Conservation (phyloP, 208 protist species). For the Leishmania turanica region DNA sequence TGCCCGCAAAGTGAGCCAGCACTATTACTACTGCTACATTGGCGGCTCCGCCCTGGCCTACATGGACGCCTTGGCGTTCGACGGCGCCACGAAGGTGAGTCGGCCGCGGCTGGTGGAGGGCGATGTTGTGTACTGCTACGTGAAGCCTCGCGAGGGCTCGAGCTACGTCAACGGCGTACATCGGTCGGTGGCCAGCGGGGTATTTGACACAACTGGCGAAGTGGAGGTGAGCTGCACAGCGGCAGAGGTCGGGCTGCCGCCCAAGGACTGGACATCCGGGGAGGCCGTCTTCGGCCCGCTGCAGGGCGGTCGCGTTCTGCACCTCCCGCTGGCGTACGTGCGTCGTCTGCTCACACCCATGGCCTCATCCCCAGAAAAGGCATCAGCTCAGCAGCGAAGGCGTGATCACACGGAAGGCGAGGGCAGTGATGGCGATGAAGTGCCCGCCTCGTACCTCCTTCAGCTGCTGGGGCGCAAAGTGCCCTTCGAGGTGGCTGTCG, state of each 20-base stretch:
- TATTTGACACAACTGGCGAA: slow-evolving; percentile 28
- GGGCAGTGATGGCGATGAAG: slow-evolving; percentile 10
- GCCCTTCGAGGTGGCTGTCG: slow-evolving; percentile 78
- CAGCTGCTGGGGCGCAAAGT: slow-evolving; percentile 54
- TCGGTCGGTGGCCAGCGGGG: not conserved
- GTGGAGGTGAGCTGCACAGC: slow-evolving; percentile 80
- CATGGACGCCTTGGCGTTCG: slow-evolving; percentile 79
- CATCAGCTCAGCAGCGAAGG: slow-evolving; percentile 11
- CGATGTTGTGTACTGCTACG: slow-evolving; percentile 78
- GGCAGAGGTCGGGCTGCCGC: slow-evolving; percentile 63
- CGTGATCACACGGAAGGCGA: slow-evolving; percentile 24
- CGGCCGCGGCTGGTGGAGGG: slow-evolving; percentile 73
- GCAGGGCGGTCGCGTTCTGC: slow-evolving; percentile 63
- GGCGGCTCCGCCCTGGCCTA: slow-evolving; percentile 47
- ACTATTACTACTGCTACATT: slow-evolving; percentile 74
- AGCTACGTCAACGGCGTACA: slow-evolving; percentile 25
- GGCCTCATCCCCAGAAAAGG: not conserved
- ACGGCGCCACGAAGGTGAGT: slow-evolving; percentile 84
- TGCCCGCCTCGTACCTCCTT: slow-evolving; percentile 66
- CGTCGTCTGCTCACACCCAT: slow-evolving; percentile 56
- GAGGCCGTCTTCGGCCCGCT: slow-evolving; percentile 82
- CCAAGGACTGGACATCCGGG: slow-evolving; percentile 85
- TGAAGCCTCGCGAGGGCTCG: slow-evolving; percentile 38
- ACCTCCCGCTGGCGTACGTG: slow-evolving; percentile 67
- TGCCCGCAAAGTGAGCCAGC: slow-evolving; percentile 44